phyloP scores from a whole-genome alignment of 805 yeast genomes.

The Saccharomycopsis javanensis region DNA sequence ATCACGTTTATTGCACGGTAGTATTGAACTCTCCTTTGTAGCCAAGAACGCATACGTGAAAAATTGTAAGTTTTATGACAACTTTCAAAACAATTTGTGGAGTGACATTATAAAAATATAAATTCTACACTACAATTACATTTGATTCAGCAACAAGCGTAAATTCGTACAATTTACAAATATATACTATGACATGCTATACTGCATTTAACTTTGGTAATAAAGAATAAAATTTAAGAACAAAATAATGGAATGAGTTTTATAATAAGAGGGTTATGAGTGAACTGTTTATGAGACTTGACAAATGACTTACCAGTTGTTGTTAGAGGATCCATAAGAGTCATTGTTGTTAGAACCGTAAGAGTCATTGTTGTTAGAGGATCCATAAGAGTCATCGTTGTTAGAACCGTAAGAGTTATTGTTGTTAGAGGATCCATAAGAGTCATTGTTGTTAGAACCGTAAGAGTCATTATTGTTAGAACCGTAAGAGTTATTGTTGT shows the following conservation, averaged over 20 bases:
- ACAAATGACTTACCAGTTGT: conserved; percentile 19
- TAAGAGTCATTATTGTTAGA: conserved; percentile 12
- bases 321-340: conserved; percentile 21
- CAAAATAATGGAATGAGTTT: neutral
- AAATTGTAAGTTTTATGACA: too few species aligned
- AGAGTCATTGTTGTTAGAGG: conserved; percentile 20
- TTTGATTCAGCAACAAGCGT: neutral
- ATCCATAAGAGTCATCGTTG: conserved; percentile 16
- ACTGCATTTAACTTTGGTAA: conserved; percentile 33
- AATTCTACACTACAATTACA: neutral
- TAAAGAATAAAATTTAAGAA: neutral
- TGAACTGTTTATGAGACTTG: conserved; percentile 3
- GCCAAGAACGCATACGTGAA: too few species aligned
- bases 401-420: conserved; percentile 19
- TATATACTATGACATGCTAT: conserved; percentile 38
- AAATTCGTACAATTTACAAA: too few species aligned
- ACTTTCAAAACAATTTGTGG: too few species aligned
- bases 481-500: conserved; percentile 20
- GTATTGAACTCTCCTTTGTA: too few species aligned
- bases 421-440: conserved; percentile 20
- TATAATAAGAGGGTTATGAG: conserved; percentile 18
- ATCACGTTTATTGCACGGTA: too few species aligned
- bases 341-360: conserved; percentile 21
- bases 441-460: conserved; percentile 20
- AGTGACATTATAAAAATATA: too few species aligned